Conservation (phyloP, 257 asterid species). For the Craterostigma plantagineum region DNA sequence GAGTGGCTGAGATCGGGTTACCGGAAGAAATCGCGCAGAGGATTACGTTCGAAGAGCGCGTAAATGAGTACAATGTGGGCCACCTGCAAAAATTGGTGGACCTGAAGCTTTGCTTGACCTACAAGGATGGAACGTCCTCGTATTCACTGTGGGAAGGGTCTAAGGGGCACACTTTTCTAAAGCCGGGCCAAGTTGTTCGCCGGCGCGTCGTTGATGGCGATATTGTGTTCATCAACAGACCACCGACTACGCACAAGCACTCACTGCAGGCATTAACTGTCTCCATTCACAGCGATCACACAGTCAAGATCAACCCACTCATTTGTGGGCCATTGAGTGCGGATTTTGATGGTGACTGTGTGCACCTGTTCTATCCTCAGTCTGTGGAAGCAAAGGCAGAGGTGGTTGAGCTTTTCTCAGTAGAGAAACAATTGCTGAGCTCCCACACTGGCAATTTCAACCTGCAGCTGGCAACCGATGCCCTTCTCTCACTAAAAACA, state of each 20-base stretch:
- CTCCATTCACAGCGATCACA: constrained; percentile 74
- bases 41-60: constrained; percentile 83
- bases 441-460: constrained; percentile 97
- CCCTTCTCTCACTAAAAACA: constrained; percentile 54
- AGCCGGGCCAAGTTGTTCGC: constrained; percentile 87
- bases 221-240: constrained; percentile 77
- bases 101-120: constrained; percentile 63
- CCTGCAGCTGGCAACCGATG: constrained; percentile 67
- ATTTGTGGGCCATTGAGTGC: constrained; percentile 94
- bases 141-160: constrained; percentile 90
- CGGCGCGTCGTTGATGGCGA: constrained; percentile 95
- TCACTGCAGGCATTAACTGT: constrained; percentile 82
- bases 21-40: constrained; percentile 85
- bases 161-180: constrained; percentile 75
- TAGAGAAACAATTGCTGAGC: constrained; percentile 86
- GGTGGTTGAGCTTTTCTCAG: constrained; percentile 83
- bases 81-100: constrained; percentile 81
- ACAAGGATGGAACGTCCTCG: constrained; percentile 55
- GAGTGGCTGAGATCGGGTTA: constrained; percentile 80
- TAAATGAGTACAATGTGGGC: constrained; percentile 55
- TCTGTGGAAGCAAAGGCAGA: constrained; percentile 92
- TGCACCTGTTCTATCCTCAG: constrained; percentile 88
- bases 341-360: constrained; percentile 90
- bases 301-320: constrained; percentile 87
- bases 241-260: constrained; percentile 96